Evolutionary conservation across 202 grass and related monocot genomes (phyloP).

Genomic region (Panicum hallii): DNA sequence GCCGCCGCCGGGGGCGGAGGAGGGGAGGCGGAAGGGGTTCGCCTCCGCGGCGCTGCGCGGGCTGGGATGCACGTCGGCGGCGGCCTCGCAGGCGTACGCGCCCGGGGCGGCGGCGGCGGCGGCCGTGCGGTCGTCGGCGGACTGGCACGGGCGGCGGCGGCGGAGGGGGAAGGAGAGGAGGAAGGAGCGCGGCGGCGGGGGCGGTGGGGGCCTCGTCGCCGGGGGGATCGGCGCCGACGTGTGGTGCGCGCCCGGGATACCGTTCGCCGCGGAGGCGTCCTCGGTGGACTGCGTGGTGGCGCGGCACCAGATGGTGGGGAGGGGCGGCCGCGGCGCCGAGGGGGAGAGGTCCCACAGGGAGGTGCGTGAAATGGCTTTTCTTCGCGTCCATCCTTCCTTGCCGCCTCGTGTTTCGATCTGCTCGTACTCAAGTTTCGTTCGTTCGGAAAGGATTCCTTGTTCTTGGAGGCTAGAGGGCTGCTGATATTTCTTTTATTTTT

Average conservation of each 20-base stretch:
- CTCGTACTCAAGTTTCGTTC: neutral
- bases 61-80: conserved; percentile 70
- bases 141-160: conserved; percentile 75
- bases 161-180: conserved; percentile 53
- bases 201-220: conserved; percentile 45
- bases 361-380: conserved; percentile 45
- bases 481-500: conserved; percentile 14
- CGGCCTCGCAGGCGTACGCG: conserved; percentile 69
- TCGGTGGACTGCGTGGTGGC: conserved; percentile 93
- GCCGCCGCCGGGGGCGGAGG: neutral
- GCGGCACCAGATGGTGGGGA: conserved; percentile 52
- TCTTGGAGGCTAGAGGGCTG: neutral
- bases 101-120: conserved; percentile 46
- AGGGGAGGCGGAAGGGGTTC: conserved; percentile 52
- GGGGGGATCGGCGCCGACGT: conserved; percentile 75
- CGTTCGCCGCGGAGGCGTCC: conserved; percentile 74
- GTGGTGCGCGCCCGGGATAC: conserved; percentile 75
- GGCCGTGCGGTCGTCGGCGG: conserved; percentile 75
- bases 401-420: conserved; percentile 33
- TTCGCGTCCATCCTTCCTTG: neutral
- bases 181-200: conserved; percentile 18
- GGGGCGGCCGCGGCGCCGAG: conserved; percentile 35
- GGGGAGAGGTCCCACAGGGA: conserved; percentile 79
- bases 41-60: conserved; percentile 77
- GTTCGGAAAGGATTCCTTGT: neutral